Evolutionary conservation across 176 grass and related monocot genomes (phyloP).

Genomic region (Poa pratensis): DNA sequence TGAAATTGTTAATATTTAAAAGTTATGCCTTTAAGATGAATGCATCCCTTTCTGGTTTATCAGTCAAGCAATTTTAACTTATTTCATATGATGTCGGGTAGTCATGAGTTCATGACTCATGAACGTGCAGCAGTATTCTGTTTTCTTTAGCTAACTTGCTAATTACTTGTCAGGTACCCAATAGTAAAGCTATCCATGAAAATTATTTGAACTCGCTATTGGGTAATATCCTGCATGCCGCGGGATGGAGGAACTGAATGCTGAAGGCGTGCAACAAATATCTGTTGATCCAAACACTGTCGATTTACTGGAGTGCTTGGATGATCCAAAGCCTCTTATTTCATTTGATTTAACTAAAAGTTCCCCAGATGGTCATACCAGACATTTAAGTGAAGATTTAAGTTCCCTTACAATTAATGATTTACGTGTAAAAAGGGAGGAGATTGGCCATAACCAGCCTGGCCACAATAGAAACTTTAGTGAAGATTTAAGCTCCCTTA

Average conservation of each 20-base stretch:
- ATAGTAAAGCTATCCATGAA: not conserved
- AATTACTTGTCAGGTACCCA: constrained; percentile 31
- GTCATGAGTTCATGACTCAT: not conserved
- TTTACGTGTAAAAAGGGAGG: constrained; percentile 34
- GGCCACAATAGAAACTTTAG: constrained; percentile 43
- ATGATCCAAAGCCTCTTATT: constrained; percentile 34
- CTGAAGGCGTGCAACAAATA: constrained; percentile 12
- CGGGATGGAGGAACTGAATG: constrained; percentile 50
- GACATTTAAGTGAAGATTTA: constrained; percentile 55
- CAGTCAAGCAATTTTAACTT: not conserved
- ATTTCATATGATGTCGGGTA: not conserved
- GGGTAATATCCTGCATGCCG: constrained; percentile 3
- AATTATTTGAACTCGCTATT: constrained; percentile 25
- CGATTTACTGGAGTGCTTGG: constrained; percentile 1
- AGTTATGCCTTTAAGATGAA: not conserved
- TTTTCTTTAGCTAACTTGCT: constrained; percentile 9
- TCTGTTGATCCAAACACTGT: not conserved
- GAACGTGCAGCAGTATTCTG: not conserved
- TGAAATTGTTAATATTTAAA: not conserved
- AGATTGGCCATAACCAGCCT: constrained; percentile 14
- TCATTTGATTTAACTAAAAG: constrained; percentile 26
- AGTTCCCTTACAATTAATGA: constrained; percentile 47
- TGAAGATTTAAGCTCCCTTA: constrained; percentile 51
- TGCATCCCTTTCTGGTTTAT: not conserved
- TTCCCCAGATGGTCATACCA: constrained; percentile 26